Conservation (phyloP, 192 early-diverging fungal genomes). For the Coemansia sp. region DNA sequence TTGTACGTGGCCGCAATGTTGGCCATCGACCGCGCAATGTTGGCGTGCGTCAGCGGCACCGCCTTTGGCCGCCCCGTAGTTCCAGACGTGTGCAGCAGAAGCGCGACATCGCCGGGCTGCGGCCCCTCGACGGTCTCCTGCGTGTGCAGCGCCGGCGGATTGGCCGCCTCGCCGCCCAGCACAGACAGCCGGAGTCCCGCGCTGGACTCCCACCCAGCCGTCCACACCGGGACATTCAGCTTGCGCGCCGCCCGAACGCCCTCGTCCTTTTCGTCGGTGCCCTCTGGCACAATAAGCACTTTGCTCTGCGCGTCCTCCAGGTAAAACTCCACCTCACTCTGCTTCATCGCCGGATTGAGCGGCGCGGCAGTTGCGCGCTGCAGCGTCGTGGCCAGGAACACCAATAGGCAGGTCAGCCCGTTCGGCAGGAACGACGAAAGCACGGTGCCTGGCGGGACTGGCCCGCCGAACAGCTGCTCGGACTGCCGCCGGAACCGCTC, state of each 20-base stretch:
- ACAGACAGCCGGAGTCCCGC: constrained; percentile 25
- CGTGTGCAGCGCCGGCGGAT: constrained; percentile 11
- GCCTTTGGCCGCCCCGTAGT: constrained; percentile 78
- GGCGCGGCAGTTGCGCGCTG: constrained; percentile 68
- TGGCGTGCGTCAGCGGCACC: constrained; percentile 79
- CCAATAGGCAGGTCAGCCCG: constrained; percentile 62
- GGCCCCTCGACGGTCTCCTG: constrained; percentile 8
- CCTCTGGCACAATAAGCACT: constrained; percentile 63
- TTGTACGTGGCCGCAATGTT: constrained; percentile 73
- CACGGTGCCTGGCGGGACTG: constrained; percentile 35
- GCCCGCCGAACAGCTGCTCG: constrained; percentile 20
- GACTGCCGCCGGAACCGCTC: constrained; percentile 39
- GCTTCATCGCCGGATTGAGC: constrained; percentile 65
- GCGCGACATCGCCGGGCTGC: constrained; percentile 59
- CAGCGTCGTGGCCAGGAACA: constrained; percentile 64
- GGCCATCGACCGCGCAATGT: constrained; percentile 66
- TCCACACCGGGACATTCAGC: constrained; percentile 57
- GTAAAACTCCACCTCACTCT: constrained; percentile 74
- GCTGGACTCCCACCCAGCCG: constrained; percentile 50
- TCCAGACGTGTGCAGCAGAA: constrained; percentile 80
- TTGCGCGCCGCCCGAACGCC: constrained; percentile 57
- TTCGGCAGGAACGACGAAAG: constrained; percentile 66
- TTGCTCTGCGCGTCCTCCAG: constrained; percentile 65
- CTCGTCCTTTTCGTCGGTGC: constrained; percentile 49
- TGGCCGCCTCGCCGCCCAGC: constrained; percentile 22